A percentile compares a stretch with the other conserved stretches of the same genome.
Conservation (phyloP, 352 stramenopile species). For the Peronospora destructor region DNA sequence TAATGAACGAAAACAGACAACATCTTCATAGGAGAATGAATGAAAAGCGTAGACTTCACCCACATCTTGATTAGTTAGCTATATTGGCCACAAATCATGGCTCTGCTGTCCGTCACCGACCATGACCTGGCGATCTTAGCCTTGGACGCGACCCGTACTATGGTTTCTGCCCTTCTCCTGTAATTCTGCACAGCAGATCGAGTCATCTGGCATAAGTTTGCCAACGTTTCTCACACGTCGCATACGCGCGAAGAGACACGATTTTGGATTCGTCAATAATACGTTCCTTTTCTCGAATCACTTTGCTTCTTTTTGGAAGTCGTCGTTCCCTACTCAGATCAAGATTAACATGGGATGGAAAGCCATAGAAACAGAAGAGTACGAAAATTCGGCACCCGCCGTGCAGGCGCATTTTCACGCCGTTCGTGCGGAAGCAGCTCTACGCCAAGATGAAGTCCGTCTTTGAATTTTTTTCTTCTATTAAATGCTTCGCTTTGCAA, state of each 20-base stretch:
- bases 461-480: constrained; percentile 2
- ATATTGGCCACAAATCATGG: too few relatives aligned
- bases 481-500: constrained; percentile 1
- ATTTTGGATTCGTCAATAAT: background rate
- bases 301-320: background rate
- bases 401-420: constrained; percentile 82
- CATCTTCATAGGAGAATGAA: too few relatives aligned
- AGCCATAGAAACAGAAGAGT: constrained; percentile 57
- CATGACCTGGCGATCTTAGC: too few relatives aligned
- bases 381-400: constrained; percentile 57
- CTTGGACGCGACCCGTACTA: too few relatives aligned
- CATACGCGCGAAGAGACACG: background rate
- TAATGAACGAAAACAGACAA: too few relatives aligned
- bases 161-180: too few relatives aligned
- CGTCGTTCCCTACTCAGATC: background rate
- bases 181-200: too few relatives aligned
- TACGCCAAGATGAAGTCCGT: constrained; percentile 52
- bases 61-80: too few relatives aligned
- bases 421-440: constrained; percentile 54
- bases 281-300: constrained; percentile 12
- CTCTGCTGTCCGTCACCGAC: too few relatives aligned
- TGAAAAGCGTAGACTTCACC: too few relatives aligned
- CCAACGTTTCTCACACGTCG: too few relatives aligned
- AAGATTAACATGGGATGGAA: constrained; percentile 47
- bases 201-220: too few relatives aligned